These are phyloP conservation scores for Papiliotrema nemorosa DNA, from an alignment of 1,284 basidiomycete species.

Conservation along the genomic window DNA sequence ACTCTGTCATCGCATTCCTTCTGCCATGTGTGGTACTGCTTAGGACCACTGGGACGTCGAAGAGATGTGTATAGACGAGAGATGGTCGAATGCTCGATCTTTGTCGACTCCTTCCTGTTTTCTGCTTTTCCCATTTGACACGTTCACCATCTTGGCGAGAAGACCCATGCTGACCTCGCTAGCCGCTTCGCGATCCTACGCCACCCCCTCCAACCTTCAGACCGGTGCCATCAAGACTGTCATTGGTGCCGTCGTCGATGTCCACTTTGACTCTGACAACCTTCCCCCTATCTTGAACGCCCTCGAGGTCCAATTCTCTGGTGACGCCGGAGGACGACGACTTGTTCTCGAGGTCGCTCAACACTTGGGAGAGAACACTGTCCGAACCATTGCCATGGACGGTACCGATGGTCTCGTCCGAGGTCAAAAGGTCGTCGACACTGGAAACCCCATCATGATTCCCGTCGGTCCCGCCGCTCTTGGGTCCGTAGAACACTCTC, in stretches of 20 bases:
- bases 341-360: conserved; percentile 95
- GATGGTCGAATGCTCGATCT: no score
- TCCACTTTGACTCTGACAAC: conserved; percentile 84
- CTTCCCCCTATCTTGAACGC: conserved; percentile 97
- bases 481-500: conserved; percentile 52
- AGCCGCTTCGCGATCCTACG: conserved; percentile 67
- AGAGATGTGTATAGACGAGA: no score
- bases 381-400: conserved; percentile 97
- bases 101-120: no score
- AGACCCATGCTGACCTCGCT: not conserved
- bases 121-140: no score
- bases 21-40: no score
- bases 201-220: conserved; percentile 72
- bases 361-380: conserved; percentile 97
- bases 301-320: conserved; percentile 83
- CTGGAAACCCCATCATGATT: conserved; percentile 91
- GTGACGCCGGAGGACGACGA: conserved; percentile 65
- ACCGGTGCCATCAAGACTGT: conserved; percentile 85
- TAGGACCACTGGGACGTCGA: no score
- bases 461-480: conserved; percentile 91
- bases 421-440: conserved; percentile 95
- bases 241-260: conserved; percentile 99
- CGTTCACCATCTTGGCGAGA: no score
- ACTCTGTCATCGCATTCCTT: no score
- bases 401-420: conserved; percentile 99